phyloP scores from a whole-genome alignment of 352 stramenopile species.

The Phytophthora parvispora region DNA sequence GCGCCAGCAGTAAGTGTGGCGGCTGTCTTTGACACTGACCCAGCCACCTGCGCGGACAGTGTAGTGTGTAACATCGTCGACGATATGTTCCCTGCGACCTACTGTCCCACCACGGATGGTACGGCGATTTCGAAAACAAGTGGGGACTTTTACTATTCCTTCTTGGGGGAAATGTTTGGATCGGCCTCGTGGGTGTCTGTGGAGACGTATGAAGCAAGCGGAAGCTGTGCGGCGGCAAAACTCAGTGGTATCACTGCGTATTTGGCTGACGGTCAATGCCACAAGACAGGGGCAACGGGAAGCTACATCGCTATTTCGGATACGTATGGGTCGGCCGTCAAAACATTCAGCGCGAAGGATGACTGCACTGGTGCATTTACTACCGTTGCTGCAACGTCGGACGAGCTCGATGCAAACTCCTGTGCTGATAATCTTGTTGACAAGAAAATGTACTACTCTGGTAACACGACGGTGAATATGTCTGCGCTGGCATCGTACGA shows the following conservation, averaged over 20 bases:
- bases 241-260: background rate
- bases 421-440: background rate
- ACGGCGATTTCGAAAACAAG: background rate
- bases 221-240: background rate
- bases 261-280: background rate
- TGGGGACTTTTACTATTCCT: background rate
- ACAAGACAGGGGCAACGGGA: background rate
- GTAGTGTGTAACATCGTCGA: background rate
- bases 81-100: background rate
- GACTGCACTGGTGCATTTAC: background rate
- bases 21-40: background rate
- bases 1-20: background rate
- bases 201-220: background rate
- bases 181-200: background rate
- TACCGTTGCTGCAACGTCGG: background rate
- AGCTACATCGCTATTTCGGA: background rate
- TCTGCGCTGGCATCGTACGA: background rate
- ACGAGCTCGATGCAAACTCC: background rate
- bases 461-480: background rate
- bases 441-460: background rate
- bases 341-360: background rate
- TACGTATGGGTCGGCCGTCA: background rate
- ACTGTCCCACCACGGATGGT: background rate
- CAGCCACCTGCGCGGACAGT: background rate
- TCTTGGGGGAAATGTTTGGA: background rate